Evolutionary conservation across 1,284 basidiomycete species (phyloP), one percentile per base, ranked within the genome.

Genomic region (Rhodotorula sp.): DNA sequence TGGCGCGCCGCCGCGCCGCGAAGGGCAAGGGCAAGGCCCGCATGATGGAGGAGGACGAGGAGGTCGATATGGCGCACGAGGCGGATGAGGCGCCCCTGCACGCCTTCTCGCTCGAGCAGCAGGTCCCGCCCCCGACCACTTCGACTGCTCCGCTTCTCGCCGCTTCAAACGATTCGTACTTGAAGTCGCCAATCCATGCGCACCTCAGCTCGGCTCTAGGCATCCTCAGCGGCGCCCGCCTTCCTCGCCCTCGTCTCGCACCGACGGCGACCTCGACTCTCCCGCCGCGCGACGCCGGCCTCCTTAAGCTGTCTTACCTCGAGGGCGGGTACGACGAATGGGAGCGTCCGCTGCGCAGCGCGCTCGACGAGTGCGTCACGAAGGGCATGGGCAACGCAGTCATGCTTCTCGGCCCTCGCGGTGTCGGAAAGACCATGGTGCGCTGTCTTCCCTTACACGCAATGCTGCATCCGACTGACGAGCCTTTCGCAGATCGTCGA

Each of bases 301-400:
- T 68, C 13, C 19, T 62, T 49, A 25, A 16, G 7, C 63, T 66
- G 19, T 70, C 74, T 12, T 70, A 59, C 68, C 63, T 76, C 34
- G 66, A 61, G 17, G 70, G 68, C 8, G 69, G 64, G 7, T 74
- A 66, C 57, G 56, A 65, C 23, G 63, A 72, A 56, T 76, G 73
- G 73, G 73, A 74, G 70, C 58, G 64, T 14, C 71, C 75, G 44
- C 54, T 78, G 4, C 34, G 78, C 7, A 70, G 67, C 13, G 68
- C 69, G 21, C 44, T 78, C 45, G 71, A 78, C 34, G 67, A 78
- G n/a, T 77, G 76, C 42, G 71, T 79, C 1, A 62, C 60, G 48
- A 71, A 78, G n/a, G 75, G 74, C 19, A 76, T 75, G 66, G 78
- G 78, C 4, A 78, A 79, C 53, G 77, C 77, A 46, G 55, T 78